These are phyloP conservation scores for Colletotrichum tanaceti DNA, from an alignment of 2,329 filamentous ascomycete species.

Conservation along the genomic window DNA sequence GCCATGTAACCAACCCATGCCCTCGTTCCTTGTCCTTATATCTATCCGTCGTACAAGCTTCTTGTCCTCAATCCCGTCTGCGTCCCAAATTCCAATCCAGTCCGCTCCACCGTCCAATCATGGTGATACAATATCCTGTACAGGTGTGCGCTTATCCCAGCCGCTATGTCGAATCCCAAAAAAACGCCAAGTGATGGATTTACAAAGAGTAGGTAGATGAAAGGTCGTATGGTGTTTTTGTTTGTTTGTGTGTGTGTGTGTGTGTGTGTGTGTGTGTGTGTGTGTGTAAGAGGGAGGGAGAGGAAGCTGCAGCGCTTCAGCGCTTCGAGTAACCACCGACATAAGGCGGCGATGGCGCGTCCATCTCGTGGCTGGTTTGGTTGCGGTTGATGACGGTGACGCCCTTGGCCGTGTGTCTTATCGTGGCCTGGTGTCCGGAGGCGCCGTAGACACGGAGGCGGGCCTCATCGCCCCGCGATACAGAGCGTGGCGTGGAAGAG, in stretches of 20 bases:
- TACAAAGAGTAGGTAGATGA: not conserved
- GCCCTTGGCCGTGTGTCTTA: constrained; percentile 45
- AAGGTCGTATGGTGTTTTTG: not conserved
- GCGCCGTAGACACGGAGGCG: constrained; percentile 50
- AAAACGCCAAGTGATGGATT: constrained; percentile 18
- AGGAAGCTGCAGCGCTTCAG: not conserved
- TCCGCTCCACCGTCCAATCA: constrained; percentile 8
- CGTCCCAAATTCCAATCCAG: constrained; percentile 1
- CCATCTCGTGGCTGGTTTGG: constrained; percentile 47
- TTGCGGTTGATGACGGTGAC: constrained; percentile 51
- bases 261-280: no score
- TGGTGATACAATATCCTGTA: constrained; percentile 20
- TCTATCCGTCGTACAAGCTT: not conserved
- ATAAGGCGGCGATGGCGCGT: constrained; percentile 47
- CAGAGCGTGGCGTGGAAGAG: constrained; percentile 28
- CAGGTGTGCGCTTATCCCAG: not conserved
- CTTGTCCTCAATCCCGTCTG: not conserved
- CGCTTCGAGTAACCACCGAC: constrained; percentile 41
- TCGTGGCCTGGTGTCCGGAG: constrained; percentile 44
- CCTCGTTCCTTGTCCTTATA: not conserved
- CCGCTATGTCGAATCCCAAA: not conserved
- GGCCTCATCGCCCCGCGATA: constrained; percentile 29
- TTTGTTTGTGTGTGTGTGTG: not conserved
- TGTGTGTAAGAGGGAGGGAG: not conserved
- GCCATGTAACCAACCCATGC: not conserved